Base-by-base conservation (phyloP, 371 early-diverging fungal species). In the Funneliformis caledonium region DNA sequence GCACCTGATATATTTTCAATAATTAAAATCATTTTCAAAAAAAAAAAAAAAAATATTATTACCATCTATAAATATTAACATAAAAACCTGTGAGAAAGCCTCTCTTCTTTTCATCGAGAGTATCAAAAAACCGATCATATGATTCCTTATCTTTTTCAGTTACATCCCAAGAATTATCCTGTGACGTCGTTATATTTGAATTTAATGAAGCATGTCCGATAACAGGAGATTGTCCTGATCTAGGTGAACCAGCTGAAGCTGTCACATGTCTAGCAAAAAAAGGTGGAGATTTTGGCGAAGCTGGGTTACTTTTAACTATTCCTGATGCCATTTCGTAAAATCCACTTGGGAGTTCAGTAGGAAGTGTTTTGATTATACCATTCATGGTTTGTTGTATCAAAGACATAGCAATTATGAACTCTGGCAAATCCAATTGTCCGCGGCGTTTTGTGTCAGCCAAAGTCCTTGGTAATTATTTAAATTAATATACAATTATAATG, bases 391-490 rank as follows among this genome's bases (percentile, higher is more conserved):
- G 87, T 37, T 92, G 87, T 43, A 94, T 89, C 81, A 92, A 93
- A 84, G 93, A 90, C 96, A 95, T 95, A 22, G 94, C 95, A 68
- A 94, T 92, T 14, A 92, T 91, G 82, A 95, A 95, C 82, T 93
- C 94, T 0, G 91, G 88, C 61, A 92, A 88, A 61, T 93, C 90
- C 42, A 95, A 81, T 43, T 89, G 85, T 62, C 93, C 94, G 31
- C 92, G 87, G 43, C 86, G 84, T 45, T 92, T 90, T 9, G 93
- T 91, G 75, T 94, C 94, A 3, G 94, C 94, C 69, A 95, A 83
- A 50, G 82, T 82, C 93, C 92, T 87, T 67, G 2, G 43, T 73
- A 22, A 68, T 42, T 22, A 83, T 56, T 2, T 8, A 45, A 45
- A 43, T 70, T 42, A 16, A 22, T 14, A 45, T 14, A 19, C 0